Evolutionary conservation across 176 grass and related monocot species (phyloP).

Genomic region (Phoenix dactylifera): DNA sequence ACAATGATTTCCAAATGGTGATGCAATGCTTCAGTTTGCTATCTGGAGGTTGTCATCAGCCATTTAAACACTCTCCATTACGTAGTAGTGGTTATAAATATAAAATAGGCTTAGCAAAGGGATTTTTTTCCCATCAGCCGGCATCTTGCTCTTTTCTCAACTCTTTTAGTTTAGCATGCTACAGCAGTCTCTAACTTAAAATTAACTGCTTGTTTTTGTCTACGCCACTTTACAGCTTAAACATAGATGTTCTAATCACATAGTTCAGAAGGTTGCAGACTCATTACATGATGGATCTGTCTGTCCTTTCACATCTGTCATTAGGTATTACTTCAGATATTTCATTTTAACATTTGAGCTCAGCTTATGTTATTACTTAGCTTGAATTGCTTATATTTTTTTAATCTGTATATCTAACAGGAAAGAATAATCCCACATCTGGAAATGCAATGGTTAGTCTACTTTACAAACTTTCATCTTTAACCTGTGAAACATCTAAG

Average conservation of each 20-base stretch:
- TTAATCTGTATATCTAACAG: conserved; percentile 31
- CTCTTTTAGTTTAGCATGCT: not conserved
- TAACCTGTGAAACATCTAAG: conserved; percentile 47
- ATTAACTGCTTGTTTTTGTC: conserved; percentile 16
- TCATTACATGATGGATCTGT: conserved; percentile 46
- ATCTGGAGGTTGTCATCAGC: too few species aligned
- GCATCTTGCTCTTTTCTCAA: conserved; percentile 3
- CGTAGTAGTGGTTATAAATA: too few species aligned
- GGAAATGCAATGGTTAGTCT: conserved; percentile 79
- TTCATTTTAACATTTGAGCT: conserved; percentile 4
- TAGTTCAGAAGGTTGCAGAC: conserved; percentile 84
- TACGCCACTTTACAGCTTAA: conserved; percentile 80
- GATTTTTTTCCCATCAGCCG: too few species aligned
- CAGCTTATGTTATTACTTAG: not conserved
- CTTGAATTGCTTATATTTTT: conserved; percentile 10
- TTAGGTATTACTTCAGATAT: conserved; percentile 45
- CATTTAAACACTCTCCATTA: too few species aligned
- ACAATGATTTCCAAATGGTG: too few species aligned
- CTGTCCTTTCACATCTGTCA: conserved; percentile 88
- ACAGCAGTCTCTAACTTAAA: conserved; percentile 12
- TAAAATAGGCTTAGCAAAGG: too few species aligned
- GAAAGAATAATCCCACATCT: conserved; percentile 88
- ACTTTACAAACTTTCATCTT: conserved; percentile 65
- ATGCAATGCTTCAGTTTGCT: too few species aligned
- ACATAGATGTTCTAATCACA: conserved; percentile 75